phyloP scores from a whole-genome alignment of 2,329 filamentous ascomycete genomes.

The Alternaria metachromatica region DNA sequence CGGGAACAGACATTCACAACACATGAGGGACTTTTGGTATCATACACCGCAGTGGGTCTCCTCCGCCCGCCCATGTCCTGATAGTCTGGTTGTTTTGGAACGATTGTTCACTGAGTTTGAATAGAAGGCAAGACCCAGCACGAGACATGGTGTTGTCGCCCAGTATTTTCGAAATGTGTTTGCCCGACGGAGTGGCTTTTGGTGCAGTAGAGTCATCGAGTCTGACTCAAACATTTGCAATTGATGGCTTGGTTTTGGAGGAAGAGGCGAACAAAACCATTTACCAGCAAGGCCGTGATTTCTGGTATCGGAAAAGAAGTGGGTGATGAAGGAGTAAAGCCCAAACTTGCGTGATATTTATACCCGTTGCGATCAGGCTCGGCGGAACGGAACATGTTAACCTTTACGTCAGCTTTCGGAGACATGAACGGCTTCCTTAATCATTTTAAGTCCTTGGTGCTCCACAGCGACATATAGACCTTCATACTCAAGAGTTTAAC shows the following conservation, averaged over 20 bases:
- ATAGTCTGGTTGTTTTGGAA: too few species aligned
- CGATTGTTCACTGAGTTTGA: too few species aligned
- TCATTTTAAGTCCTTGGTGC: neutral
- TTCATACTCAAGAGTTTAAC: accelerated
- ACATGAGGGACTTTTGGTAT: too few species aligned
- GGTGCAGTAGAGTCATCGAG: too few species aligned
- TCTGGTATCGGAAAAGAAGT: neutral
- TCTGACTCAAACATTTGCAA: neutral
- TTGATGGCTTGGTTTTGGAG: neutral
- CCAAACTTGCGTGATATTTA: neutral
- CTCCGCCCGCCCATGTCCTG: neutral
- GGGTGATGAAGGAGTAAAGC: neutral
- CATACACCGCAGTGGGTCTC: neutral
- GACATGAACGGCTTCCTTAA: neutral
- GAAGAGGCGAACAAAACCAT: neutral
- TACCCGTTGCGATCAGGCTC: neutral
- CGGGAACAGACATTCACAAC: neutral
- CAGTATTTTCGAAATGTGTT: too few species aligned
- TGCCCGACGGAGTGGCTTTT: too few species aligned
- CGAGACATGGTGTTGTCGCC: too few species aligned
- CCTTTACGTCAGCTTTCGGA: accelerated
- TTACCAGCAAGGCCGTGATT: too few species aligned
- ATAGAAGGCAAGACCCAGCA: too few species aligned
- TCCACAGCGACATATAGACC: neutral
- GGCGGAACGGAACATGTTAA: neutral